Evolutionary conservation across 2,329 filamentous ascomycete genomes (phyloP), one percentile per base, ranked within the genome.

Genomic region (Arthrinium phaeospermum): DNA sequence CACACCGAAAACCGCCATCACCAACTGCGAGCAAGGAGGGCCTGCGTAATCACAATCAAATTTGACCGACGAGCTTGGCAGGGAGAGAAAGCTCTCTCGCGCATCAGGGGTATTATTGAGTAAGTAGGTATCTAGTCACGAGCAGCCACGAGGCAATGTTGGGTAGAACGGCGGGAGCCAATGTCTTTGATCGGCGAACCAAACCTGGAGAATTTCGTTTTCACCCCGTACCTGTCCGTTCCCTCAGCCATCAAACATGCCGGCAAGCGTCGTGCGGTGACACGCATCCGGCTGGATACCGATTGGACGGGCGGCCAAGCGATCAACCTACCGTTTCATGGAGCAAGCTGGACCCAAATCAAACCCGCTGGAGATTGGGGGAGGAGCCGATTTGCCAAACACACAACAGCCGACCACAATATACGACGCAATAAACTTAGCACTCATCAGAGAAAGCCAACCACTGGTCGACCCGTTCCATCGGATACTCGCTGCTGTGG

Each of bases 241-340:
- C 24, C 16, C n/a, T 24, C 49, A n/a, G 19, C 34, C 34, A 41
- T 12, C 46, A 19, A 64, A 34, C 34, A 64, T 64, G 34, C 34
- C 57, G 57, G 57, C n/a, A 64, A 22, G 57, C 57, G 57, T 64
- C 57, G 57, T n/a, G 57, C 34, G 34, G 57, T 64, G 34, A 64
- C 57, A 64, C 57, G 14, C 16, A 22, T 64, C 34, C 57, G 57
- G 57, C 57, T 64, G 57, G 57, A 64, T 41, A 41, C 57, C 57
- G 57, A 64, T 64, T 64, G 57, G 57, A 51, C 49, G n/a, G n/a
- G 12, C 49, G 24, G 24, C 34, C 34, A 64, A 64, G 57, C 57
- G 57, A 64, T 6, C 14, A 61, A 10, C 16, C 13, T 37, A 22
- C 53, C 53, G 24, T 37, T 37, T 27, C 49, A 24, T 51, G 49